Base-by-base conservation (phyloP, 192 early-diverging fungal species). In the Rhizoclosmatium globosum region DNA sequence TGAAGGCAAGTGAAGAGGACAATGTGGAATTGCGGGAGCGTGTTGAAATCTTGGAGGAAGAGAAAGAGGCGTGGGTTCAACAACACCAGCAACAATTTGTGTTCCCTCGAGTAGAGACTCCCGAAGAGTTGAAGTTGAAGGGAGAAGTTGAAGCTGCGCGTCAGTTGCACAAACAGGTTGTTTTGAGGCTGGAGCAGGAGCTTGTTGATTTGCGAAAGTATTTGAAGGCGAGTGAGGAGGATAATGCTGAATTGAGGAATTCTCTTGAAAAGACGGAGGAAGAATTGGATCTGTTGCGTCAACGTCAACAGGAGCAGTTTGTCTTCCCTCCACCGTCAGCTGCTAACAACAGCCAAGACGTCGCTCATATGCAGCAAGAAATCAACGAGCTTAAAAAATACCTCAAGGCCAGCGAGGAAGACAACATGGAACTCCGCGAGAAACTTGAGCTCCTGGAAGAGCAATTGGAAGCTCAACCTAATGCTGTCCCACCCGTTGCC, bases 21-120 rank as follows among this genome's bases (percentile, higher is more conserved):
- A 76, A 76, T 19, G 21, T 11, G 11, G 74, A 76, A 47, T 43
- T 76, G 1, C 41, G 74, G 31, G 74, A 76, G 46, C 74, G 66
- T 15, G 50, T 76, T 19, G 74, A 76, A 23, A 64, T 39, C 31
- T 46, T 76, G 47, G 74, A 76, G 47, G 74, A 67, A 56, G 31
- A 19, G 21, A 71, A 53, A 53, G 50, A 13, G 60, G 11, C 21
- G 1, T 19, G 9, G 60, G 7, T 62, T 62, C 60, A 7, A 7
- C 60, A 39, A 31, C 31, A 31, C 31, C 31, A 31, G 31, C 31
- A 31, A 31, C 31, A 31, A 31, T 31, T 31, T 31, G 31, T 31
- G 31, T 31, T 31, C 31, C 31, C 31, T 0, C 31, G 31, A 31
- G 31, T 31, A 31, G 31, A 31, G 31, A 31, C 31, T 31, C 31